A percentile compares a stretch with the other conserved stretches of the same genome.
phyloP scores from a whole-genome alignment of 345 rosid genomes.

The Pelargonium nanum region DNA sequence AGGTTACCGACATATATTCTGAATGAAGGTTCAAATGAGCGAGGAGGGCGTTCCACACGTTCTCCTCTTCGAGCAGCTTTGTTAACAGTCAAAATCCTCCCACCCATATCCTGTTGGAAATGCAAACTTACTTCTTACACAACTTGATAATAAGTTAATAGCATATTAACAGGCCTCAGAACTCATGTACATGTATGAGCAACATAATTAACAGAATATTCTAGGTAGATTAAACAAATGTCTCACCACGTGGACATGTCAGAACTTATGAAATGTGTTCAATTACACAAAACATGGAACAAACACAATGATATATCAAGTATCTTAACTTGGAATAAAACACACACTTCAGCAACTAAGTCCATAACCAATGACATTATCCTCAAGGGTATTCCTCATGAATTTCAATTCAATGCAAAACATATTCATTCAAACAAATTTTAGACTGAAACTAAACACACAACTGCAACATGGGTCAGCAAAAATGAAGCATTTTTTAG shows the following conservation, averaged over 20 bases:
- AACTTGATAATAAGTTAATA: constrained; percentile 1
- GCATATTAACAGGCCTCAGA: not conserved
- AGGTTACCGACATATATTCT: constrained; percentile 79
- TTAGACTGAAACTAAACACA: not conserved
- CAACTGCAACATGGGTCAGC: not conserved
- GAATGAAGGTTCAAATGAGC: constrained; percentile 34
- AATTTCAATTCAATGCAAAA: not conserved
- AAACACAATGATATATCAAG: not conserved
- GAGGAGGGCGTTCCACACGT: constrained; percentile 51
- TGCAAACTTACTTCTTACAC: constrained; percentile 1
- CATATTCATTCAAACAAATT: not conserved
- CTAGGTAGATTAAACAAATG: no score
- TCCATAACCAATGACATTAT: not conserved
- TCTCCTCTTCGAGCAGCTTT: constrained; percentile 86
- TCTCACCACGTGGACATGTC: no score
- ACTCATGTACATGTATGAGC: no score
- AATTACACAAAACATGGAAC: no score
- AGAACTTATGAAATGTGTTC: no score
- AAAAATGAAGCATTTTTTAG: not conserved
- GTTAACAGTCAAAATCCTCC: constrained; percentile 69
- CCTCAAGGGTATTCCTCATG: not conserved
- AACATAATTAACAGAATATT: no score
- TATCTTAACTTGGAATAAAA: not conserved
- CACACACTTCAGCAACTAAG: not conserved
- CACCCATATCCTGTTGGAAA: constrained; percentile 53